Percentiles rank a stretch among this genome's conserved stretches.
These are phyloP conservation scores for Boletus semigastroideus DNA, from an alignment of 1,284 basidiomycete species.

Conservation along the genomic window DNA sequence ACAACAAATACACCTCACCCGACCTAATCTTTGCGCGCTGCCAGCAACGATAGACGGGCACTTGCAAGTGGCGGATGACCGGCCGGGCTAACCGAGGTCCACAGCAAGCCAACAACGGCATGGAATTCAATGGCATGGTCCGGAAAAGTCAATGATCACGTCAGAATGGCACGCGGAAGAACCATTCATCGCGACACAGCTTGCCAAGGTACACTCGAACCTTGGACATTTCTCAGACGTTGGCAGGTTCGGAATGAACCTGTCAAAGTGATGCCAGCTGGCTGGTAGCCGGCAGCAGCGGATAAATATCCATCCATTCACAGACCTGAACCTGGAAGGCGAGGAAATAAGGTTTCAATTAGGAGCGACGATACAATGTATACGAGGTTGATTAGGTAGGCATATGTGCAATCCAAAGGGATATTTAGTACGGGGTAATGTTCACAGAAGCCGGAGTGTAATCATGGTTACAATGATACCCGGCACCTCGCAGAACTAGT, in stretches of 20 bases:
- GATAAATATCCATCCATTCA: neutral
- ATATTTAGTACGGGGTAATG: slow-evolving; percentile 8
- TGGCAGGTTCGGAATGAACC: neutral
- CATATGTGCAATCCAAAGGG: neutral
- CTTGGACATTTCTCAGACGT: neutral
- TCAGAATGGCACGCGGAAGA: neutral
- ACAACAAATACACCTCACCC: neutral
- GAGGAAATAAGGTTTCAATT: slow-evolving; percentile 7
- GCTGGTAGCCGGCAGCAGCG: neutral
- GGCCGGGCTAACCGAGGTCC: neutral
- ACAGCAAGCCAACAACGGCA: slow-evolving; percentile 17
- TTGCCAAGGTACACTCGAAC: slow-evolving; percentile 11
- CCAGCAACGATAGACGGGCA: neutral
- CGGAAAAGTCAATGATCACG: neutral
- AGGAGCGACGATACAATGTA: slow-evolving; percentile 9
- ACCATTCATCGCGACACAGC: slow-evolving; percentile 4
- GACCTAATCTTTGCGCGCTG: neutral
- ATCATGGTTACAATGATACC: neutral
- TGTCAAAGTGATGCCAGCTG: neutral
- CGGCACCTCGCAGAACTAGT: neutral
- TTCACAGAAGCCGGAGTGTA: neutral
- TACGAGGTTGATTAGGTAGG: slow-evolving; percentile 13
- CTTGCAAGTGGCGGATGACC: neutral
- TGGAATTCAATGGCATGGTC: neutral
- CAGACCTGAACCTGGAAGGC: neutral